Conservation (phyloP, 2,329 filamentous ascomycete species). For the Penicillium sp. region DNA sequence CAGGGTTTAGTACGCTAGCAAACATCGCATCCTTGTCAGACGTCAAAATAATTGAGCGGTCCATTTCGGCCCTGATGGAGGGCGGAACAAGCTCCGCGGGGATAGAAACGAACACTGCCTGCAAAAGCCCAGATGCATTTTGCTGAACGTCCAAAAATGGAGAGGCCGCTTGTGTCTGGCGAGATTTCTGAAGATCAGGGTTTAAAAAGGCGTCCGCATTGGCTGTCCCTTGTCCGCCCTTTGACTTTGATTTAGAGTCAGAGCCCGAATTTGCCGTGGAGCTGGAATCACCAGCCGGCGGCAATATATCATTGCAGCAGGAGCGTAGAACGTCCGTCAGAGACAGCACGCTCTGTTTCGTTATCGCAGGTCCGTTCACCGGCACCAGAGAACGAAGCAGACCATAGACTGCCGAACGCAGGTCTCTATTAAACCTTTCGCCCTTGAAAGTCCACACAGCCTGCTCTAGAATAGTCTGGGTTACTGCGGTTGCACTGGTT, state of each 20-base stretch:
- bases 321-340: constrained; percentile 61
- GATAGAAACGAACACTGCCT: constrained; percentile 59
- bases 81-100: constrained; percentile 67
- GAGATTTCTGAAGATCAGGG: constrained; percentile 35
- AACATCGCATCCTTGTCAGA: constrained; percentile 70
- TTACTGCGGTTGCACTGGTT: constrained; percentile 56
- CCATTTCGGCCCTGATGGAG: constrained; percentile 69
- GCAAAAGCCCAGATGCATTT: constrained; percentile 62
- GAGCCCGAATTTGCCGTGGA: constrained; percentile 27
- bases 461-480: constrained; percentile 67
- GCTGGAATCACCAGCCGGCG: constrained; percentile 38
- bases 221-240: constrained; percentile 31
- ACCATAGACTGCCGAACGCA: constrained; percentile 62
- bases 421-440: constrained; percentile 47
- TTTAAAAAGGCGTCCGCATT: constrained; percentile 73
- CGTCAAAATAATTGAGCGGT: constrained; percentile 74
- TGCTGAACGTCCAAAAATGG: constrained; percentile 45
- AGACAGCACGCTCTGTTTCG: constrained; percentile 63
- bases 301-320: constrained; percentile 73
- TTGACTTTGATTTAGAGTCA: constrained; percentile 41
- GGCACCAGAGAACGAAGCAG: constrained; percentile 58
- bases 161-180: constrained; percentile 15
- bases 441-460: constrained; percentile 65
- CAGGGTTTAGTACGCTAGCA: constrained; percentile 77
- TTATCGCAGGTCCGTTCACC: constrained; percentile 63